Evolutionary conservation across 1,284 basidiomycete species (phyloP), one percentile per base, ranked within the genome.

Genomic region (Agroathelia rolfsii): DNA sequence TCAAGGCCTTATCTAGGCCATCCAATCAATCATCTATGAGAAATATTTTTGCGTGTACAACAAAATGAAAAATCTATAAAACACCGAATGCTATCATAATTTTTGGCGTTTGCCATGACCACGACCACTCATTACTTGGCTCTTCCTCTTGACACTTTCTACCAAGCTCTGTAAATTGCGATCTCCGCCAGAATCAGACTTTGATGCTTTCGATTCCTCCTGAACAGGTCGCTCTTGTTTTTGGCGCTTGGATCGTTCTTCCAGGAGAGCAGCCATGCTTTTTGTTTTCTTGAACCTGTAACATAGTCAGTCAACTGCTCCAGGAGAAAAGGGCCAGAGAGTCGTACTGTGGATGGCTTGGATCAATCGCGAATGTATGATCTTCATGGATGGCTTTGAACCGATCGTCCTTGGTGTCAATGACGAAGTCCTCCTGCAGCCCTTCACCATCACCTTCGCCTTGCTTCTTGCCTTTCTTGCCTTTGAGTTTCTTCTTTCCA

Each of bases 341-440:
- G 3, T 67, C 87, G 44, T 49, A 93, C 90, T 79, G 84, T 52
- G 94, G 89, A 60, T 97, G 88, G 30, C 78, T 88, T 13, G 95
- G 94, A 55, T 98, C 95, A 45, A 99, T 89, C 0, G 94, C 93
- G 49, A 88, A 98, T 27, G 79, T 72, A 47, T 90, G 78, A 50
- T 98, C 86, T 43, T 96, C 86, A 51, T 92, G 82, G 29, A 97
- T 51, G 7, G 73, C 81, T 44, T 74, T 73, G 68, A 98, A 98
- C 17, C 95, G 79, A 4, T 82, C 72, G 50, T 99, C 95, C 45
- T 76, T 72, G 36, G 89, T 76, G 51, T 99, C 69, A 46, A 98
- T 77, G 30, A 67, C 58, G 59, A 97, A 97, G 37, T 85, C 76
- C 36, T 78, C 71, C 53, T 83, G 82, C 11, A 69, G 52, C 42